phyloP scores from a whole-genome alignment of 495 filamentous ascomycete genomes.

The Penicillium argentinense region DNA sequence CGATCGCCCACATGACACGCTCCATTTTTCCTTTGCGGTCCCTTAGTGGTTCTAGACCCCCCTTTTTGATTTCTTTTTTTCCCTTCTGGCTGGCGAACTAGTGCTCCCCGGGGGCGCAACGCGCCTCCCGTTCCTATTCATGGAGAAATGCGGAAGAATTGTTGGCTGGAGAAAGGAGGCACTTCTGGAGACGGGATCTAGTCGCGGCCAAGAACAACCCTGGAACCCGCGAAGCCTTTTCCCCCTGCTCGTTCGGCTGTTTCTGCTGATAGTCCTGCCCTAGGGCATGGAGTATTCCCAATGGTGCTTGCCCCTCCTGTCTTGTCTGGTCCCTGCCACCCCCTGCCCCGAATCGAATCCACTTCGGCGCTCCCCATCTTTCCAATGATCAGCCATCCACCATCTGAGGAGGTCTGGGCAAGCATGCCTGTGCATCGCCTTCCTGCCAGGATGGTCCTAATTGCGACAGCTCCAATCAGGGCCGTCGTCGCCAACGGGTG shows the following conservation, averaged over 20 bases:
- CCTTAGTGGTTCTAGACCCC: constrained; percentile 32
- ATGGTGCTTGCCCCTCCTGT: too few relatives aligned
- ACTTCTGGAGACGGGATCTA: too few relatives aligned
- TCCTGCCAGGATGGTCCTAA: too few relatives aligned
- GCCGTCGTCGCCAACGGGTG: constrained; percentile 12
- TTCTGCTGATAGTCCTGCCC: too few relatives aligned
- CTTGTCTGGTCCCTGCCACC: background rate
- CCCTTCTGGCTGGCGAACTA: constrained; percentile 2
- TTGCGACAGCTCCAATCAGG: background rate
- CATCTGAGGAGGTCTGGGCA: background rate
- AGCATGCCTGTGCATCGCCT: background rate
- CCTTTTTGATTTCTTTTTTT: constrained; percentile 2
- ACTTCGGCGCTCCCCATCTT: too few relatives aligned
- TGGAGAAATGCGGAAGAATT: constrained; percentile 24
- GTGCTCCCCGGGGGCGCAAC: background rate
- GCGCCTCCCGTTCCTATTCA: constrained; percentile 14
- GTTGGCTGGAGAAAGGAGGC: constrained; percentile 2
- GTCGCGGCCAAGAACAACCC: constrained; percentile 20
- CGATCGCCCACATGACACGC: constrained; percentile 45
- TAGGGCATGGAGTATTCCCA: too few relatives aligned
- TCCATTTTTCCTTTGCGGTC: constrained; percentile 31
- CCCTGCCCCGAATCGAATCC: background rate
- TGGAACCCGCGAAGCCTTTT: background rate
- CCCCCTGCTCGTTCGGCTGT: background rate
- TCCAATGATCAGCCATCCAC: too few relatives aligned